phyloP scores from a whole-genome alignment of 1,284 basidiomycete species.

The Cystobasidium pallidum region DNA sequence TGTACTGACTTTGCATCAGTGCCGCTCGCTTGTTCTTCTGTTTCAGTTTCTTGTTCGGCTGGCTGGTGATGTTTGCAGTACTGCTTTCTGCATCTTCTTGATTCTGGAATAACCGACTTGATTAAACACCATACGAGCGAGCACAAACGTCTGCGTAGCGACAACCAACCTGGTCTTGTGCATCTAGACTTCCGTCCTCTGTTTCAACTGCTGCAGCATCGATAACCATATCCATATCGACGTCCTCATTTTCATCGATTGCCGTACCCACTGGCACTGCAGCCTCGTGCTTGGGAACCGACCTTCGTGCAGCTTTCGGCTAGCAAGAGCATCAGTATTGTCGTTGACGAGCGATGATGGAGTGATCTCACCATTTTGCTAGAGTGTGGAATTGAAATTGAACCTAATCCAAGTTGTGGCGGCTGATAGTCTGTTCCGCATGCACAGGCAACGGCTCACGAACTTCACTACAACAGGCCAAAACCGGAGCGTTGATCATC shows the following conservation, averaged over 20 bases:
- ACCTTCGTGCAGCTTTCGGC: slow-evolving; percentile 29
- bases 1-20: slow-evolving; percentile 41
- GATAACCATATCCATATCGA: slow-evolving; percentile 35
- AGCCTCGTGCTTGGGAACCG: slow-evolving; percentile 33
- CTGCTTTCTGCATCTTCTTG: slow-evolving; percentile 9
- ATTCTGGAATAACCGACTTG: background rate
- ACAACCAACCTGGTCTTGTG: slow-evolving; percentile 17
- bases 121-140: background rate
- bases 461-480: background rate
- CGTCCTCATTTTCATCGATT: slow-evolving; percentile 26
- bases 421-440: background rate
- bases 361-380: slow-evolving; percentile 17
- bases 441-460: background rate
- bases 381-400: background rate
- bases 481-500: background rate
- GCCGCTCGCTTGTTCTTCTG: slow-evolving; percentile 44
- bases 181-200: slow-evolving; percentile 15
- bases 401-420: background rate
- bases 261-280: slow-evolving; percentile 16
- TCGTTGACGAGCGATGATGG: background rate
- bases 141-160: background rate
- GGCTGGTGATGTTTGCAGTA: background rate
- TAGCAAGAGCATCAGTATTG: background rate
- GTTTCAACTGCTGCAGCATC: background rate
- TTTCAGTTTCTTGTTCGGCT: slow-evolving; percentile 37